These are phyloP conservation scores for Cornus florida DNA, from an alignment of 148 eudicot genomes.

Conservation along the genomic window DNA sequence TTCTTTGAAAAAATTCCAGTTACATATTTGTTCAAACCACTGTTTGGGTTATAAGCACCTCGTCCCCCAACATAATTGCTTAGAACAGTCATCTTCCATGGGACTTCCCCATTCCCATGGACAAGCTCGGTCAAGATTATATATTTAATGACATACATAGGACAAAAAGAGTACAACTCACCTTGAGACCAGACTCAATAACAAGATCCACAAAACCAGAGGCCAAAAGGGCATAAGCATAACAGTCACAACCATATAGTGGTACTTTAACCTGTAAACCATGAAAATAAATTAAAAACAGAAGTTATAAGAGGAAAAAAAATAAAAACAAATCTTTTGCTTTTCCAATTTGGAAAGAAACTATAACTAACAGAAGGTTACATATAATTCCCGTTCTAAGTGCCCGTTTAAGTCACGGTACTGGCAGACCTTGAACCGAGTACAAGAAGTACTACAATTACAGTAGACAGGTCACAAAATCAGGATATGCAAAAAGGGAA, in stretches of 20 bases:
- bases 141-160: not conserved
- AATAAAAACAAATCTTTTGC: not conserved
- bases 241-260: constrained; percentile 92
- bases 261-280: constrained; percentile 84
- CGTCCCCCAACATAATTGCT: not conserved
- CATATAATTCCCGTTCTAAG: not conserved
- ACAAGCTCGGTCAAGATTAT: not conserved
- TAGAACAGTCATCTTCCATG: not conserved
- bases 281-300: not conserved
- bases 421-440: not conserved
- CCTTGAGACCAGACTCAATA: constrained; percentile 95
- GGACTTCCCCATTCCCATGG: not conserved
- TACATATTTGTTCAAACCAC: not conserved
- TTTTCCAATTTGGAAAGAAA: not conserved
- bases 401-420: not conserved
- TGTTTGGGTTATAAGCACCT: not conserved
- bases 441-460: not conserved
- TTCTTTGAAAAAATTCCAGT: not conserved
- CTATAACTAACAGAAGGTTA: not conserved
- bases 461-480: not conserved
- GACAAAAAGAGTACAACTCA: constrained; percentile 21
- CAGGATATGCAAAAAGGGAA: not conserved
- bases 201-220: constrained; percentile 97
- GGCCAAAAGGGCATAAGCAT: constrained; percentile 95
- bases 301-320: not conserved